Evolutionary conservation across 1,284 basidiomycete species (phyloP), one percentile per base, ranked within the genome.

Genomic region (Austroboletus niveus): DNA sequence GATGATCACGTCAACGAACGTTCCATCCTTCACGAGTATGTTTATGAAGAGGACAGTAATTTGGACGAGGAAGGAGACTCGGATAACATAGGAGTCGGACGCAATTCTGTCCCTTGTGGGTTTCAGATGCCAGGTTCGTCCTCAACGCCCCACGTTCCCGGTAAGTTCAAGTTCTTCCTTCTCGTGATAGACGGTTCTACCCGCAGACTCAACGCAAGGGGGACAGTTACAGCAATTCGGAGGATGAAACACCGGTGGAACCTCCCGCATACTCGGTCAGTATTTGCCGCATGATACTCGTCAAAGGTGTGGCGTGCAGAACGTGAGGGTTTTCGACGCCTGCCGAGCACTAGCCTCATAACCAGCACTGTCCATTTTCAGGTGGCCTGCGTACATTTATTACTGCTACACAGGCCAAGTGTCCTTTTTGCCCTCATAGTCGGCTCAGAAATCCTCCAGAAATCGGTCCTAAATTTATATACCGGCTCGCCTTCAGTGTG

Each of bases 381-480:
- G 64, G 1, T 66, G 64, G 64, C 43, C 45, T 29, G 45, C 64
- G 27, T 69, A 68, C 47, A 43, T 66, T 10, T 64, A 61, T 54
- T 66, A 62, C 46, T 59, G 64, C 17, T 69, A 66, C 48, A 67
- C 64, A 1, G 66, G 68, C 1, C 61, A 67, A 38, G 54, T 64
- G 2, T 57, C 53, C 30, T 66, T 69, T 45, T 40, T 51, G 11
- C 50, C 64, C 30, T 39, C 69, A 35, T 67, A 64, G 47, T 67
- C 64, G 17, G 42, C 53, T 5, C 48, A 4, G 7, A 32, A 22
- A 9, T 5, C 48, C 24, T n/a, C 59, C 32, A 29, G 7, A 4
- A n/a, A 3, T 8, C 47, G 4, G 10, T 12, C 68, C 66, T 49
- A 68, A 70, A 53, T 70, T 69, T 15, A 68, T 70, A 69, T 69